These are phyloP conservation scores for Astragalus glycyphyllos DNA, from an alignment of 306 rosid species.

Conservation along the genomic window DNA sequence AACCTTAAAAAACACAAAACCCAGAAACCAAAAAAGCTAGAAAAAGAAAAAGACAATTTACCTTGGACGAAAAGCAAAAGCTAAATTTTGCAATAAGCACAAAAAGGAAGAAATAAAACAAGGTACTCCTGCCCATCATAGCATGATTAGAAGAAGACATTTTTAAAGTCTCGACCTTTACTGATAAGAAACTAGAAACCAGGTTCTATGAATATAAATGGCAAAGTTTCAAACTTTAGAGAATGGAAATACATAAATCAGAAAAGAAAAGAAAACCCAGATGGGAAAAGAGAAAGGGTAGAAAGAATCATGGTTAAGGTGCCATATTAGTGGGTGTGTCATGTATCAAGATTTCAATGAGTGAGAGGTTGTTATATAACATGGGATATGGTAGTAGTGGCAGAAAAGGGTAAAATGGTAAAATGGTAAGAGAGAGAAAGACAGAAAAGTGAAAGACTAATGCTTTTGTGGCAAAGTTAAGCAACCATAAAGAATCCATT, in stretches of 20 bases:
- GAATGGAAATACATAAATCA: not conserved
- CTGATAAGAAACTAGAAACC: conserved; percentile 13
- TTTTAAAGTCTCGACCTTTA: conserved; percentile 34
- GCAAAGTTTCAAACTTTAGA: not conserved
- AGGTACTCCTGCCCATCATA: conserved; percentile 37
- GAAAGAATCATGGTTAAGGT: conserved; percentile 41
- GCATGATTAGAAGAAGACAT: conserved; percentile 52
- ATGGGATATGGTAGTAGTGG: conserved; percentile 10
- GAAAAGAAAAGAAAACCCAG: not conserved
- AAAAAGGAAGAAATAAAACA: conserved; percentile 48
- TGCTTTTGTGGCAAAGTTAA: conserved; percentile 42
- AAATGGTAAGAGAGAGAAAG: conserved; percentile 19
- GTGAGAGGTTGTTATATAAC: conserved; percentile 3
- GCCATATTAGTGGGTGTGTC: conserved; percentile 15
- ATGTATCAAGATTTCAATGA: conserved; percentile 10
- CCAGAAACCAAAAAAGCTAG: not conserved
- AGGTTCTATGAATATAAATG: conserved; percentile 21
- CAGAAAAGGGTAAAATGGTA: conserved; percentile 27
- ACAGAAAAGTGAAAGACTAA: conserved; percentile 32
- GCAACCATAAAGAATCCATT: conserved; percentile 39
- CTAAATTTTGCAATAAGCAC: conserved; percentile 51
- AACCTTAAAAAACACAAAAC: conserved; percentile 17
- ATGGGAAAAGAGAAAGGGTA: not conserved
- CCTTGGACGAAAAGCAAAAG: conserved; percentile 67
- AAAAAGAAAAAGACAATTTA: not conserved